Evolutionary conservation across 352 stramenopile genomes (phyloP), one percentile per base, ranked within the genome.

Genomic region (Phytophthora fragariaefolia): DNA sequence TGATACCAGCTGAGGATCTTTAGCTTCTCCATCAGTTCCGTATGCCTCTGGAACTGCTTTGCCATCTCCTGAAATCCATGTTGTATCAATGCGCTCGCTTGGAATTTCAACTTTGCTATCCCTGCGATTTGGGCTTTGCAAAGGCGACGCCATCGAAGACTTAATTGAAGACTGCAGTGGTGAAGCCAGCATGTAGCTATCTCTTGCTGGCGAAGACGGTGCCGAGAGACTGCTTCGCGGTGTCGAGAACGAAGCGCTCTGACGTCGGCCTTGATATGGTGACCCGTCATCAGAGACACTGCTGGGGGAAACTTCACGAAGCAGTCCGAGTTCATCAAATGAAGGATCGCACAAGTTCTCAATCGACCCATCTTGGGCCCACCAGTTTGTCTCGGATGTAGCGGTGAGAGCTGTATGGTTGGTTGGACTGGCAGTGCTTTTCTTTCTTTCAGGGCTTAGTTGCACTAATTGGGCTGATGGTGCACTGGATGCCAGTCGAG

Each of bases 401-500:
- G 32, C 43, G 9, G 24, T 6, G n/a, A 36, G 2, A 47, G 12
- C 15, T 4, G 18, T 27, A 15, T 6, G 12, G 18, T 47, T 47
- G 18, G 4, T 18, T 28, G 24, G 18, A 24, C 5, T 40, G 27
- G 20, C 45, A 15, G 26, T 30, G 34, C 58, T 67, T n/a, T 22
- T 20, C 32, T 60, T 73, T 48, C 66, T 30, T 52, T 71, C 63
- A 47, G 59, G 32, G 26, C 49, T 61, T 42, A 22, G 28, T 22
- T 69, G 40, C 17, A 43, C 38, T 30, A 73, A 61, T 69, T 69
- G 66, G 63, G 66, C 53, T 2, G 43, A 63, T 13, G 49, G 46
- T 27, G 36, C 50, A 13, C 50, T 71, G 5, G 26, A 71, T 52
- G 56, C 62, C 6, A 71, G 61, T 53, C 62, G 61, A 26, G 55